Base-by-base conservation (phyloP, 352 stramenopile genomes). In the Phytopythium mirpurense region DNA sequence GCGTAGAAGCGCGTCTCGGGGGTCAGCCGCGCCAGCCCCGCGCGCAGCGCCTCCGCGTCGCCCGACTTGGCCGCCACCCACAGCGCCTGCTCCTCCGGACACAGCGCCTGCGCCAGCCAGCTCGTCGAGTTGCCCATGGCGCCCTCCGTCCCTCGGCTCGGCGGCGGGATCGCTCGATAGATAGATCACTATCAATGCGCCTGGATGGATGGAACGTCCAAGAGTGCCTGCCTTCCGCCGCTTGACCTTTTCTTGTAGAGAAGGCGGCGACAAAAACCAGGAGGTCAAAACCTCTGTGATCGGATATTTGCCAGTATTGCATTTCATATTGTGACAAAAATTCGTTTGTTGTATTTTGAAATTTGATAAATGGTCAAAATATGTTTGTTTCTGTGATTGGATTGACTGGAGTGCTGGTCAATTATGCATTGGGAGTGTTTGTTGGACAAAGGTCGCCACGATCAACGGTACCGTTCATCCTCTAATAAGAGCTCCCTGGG, bases 1-100 rank as follows among this genome's bases (percentile, higher is more conserved):
- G 86, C 50, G 54, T 88, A 86, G 60, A 63, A 68, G 48, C 75
- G 74, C 45, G 73, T 90, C 50, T 72, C 62, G 14, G 77, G 70
- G 47, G 74, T 87, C 45, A 88, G 61, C 3, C 64, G 71, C 23
- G 62, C 56, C 48, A 91, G 56, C 36, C 70, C 78, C 31, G 67
- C 51, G 36, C 74, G 72, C 34, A 95, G 53, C 24, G 70, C 55
- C 3, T 62, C 60, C 23, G 75, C 37, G 62, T 93, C 77, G 26
- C 84, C 83, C 51, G 63, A 81, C 67, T 90, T 90, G 54, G 82
- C 82, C 12, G 75, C 78, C 14, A 88, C 54, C 80, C 83, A 95
- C 29, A 91, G 52, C 44, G 75, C 65, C 57, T 95, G 82, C 66
- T 92, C 82, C 51, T 78, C 67, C 2, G 80, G 82, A 29, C 73